Evolutionary conservation across 2,329 filamentous ascomycete species (phyloP).

Genomic region (Ophiostoma quercus): DNA sequence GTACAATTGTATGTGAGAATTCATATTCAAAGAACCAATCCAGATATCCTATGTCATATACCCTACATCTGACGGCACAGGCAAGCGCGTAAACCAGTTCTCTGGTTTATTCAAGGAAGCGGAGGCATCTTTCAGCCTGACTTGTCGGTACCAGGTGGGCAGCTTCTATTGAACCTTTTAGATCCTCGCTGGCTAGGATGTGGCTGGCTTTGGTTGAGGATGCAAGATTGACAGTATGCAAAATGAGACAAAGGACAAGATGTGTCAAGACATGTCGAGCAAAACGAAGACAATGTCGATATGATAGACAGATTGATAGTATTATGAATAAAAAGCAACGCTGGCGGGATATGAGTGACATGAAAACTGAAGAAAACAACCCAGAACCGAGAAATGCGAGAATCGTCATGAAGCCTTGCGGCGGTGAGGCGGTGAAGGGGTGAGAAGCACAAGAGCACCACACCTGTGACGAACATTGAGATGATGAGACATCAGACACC

Average conservation of each 20-base stretch:
- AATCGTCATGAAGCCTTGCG: background rate
- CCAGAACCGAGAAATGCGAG: background rate
- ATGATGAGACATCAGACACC: background rate
- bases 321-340: background rate
- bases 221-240: background rate
- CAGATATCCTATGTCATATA: background rate
- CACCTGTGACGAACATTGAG: background rate
- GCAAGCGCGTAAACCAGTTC: background rate
- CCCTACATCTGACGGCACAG: background rate
- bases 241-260: background rate
- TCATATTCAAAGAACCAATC: background rate
- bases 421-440: background rate
- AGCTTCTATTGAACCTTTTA: background rate
- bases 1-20: too few species aligned
- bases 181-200: background rate
- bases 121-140: background rate
- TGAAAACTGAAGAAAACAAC: background rate
- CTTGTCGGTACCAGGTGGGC: background rate
- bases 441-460: background rate
- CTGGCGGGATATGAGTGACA: conserved; percentile 12
- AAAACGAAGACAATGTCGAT: background rate
- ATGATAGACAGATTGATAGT: background rate
- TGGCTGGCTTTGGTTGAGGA: background rate
- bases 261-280: background rate
- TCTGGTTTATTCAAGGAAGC: background rate